phyloP scores from a whole-genome alignment of 2,329 filamentous ascomycete species.

The Xylaria sp. region DNA sequence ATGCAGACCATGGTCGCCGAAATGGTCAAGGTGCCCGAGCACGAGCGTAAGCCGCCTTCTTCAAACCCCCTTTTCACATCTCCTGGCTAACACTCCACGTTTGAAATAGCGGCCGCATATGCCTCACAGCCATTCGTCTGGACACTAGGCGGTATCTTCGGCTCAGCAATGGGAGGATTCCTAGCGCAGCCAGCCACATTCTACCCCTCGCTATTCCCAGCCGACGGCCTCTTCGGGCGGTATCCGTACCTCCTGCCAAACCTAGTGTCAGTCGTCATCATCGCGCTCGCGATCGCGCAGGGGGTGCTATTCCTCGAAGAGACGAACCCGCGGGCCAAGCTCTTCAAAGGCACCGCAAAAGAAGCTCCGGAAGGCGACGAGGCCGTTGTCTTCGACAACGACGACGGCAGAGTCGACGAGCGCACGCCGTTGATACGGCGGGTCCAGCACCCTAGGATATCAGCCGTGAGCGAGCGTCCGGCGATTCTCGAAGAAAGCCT shows the following conservation, averaged over 20 bases:
- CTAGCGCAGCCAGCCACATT: constrained; percentile 52
- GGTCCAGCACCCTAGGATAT: constrained; percentile 33
- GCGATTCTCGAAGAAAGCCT: constrained; percentile 52
- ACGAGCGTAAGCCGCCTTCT: constrained; percentile 51
- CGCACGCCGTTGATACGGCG: constrained; percentile 44
- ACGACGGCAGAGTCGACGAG: constrained; percentile 47
- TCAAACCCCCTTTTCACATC: neutral
- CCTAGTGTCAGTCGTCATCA: constrained; percentile 69
- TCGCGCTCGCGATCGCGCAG: constrained; percentile 70
- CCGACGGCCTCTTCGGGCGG: constrained; percentile 61
- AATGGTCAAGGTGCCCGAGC: constrained; percentile 56
- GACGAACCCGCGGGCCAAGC: constrained; percentile 51
- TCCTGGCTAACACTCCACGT: constrained; percentile 2
- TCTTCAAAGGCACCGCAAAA: constrained; percentile 15
- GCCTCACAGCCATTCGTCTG: constrained; percentile 54
- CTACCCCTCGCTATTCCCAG: constrained; percentile 52
- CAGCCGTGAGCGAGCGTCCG: constrained; percentile 43
- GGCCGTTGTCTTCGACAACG: constrained; percentile 38
- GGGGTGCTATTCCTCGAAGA: constrained; percentile 70
- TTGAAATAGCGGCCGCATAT: constrained; percentile 48
- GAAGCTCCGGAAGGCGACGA: constrained; percentile 40
- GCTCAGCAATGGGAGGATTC: constrained; percentile 54
- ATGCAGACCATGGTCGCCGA: constrained; percentile 58
- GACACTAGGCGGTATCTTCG: constrained; percentile 53
- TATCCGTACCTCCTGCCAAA: constrained; percentile 81